Evolutionary conservation across 2,329 filamentous ascomycete species (phyloP), one percentile per base, ranked within the genome.

Genomic region (Lachnellula occidentalis): DNA sequence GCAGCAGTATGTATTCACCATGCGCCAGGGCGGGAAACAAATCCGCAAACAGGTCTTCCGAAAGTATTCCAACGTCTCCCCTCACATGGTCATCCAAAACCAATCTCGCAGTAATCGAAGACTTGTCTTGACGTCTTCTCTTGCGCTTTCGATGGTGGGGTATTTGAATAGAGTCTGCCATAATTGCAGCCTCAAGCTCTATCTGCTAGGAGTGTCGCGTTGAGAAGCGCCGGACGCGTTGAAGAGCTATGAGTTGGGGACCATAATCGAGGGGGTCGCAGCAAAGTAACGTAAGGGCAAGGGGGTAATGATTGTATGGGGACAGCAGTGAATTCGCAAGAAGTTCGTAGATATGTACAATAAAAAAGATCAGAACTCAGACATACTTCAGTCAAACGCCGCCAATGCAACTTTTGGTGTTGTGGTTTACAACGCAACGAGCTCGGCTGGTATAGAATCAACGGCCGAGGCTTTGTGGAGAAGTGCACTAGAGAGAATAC

Each of bases 11-110:
- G 36, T 48, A n/a, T 22, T 17, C 34, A 84, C 80, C 70, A 67
- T 76, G 65, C 61, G 73, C 72, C 63, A 79, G 66, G 64, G 82
- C 74, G 58, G 88, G 85, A 73, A 95, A 91, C 50, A 97, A 79
- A 67, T 95, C 88, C 46, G 80, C 77, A 66, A 92, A 90, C 50
- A 99, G 78, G 70, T 96, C 90, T 65, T 90, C 86, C 12, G 92
- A 96, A 51, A 97, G 73, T 60, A 94, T 81, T 59, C 91, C 94
- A 58, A 92, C 80, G 68, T 96, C 90, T 51, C 89, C 90, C 72
- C 87, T 89, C 65, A 95, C 78, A 70, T 88, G 86, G 68, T 91
- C 88, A 71, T 96, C 91, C 54, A 96, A 82, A 37, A 95, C 80
- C 49, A 97, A 78, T 55, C 88, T 85, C 54, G 90, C 92, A 55